These are phyloP conservation scores for Geosmithia morbida DNA, from an alignment of 2,329 filamentous ascomycete species.

Conservation along the genomic window DNA sequence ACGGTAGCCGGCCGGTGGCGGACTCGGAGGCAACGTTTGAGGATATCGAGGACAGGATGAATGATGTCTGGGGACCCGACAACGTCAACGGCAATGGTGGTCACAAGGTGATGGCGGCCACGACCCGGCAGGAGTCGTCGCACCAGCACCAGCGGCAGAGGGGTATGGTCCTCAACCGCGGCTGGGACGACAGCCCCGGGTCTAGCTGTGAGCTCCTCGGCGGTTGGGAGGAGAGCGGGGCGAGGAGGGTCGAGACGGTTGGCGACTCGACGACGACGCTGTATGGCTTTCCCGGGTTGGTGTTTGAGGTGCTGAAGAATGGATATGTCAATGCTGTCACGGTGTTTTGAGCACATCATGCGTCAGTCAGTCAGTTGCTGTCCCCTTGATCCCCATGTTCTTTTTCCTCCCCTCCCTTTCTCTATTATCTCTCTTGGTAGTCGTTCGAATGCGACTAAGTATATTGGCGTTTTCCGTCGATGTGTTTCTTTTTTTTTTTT, in stretches of 20 bases:
- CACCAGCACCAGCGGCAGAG: slow-evolving; percentile 31
- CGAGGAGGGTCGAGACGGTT: slow-evolving; percentile 36
- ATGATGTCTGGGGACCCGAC: slow-evolving; percentile 42
- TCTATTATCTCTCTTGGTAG: too few relatives aligned
- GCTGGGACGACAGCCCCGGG: slow-evolving; percentile 82
- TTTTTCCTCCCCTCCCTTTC: too few relatives aligned
- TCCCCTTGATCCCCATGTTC: too few relatives aligned
- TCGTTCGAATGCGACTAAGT: too few relatives aligned
- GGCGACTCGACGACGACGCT: slow-evolving; percentile 61
- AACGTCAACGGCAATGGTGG: background rate
- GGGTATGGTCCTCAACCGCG: slow-evolving; percentile 82
- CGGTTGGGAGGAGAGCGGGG: slow-evolving; percentile 66
- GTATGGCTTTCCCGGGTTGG: slow-evolving; percentile 83
- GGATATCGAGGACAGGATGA: slow-evolving; percentile 55
- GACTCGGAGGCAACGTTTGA: slow-evolving; percentile 67
- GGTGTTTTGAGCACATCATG: slow-evolving; percentile 58
- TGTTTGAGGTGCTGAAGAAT: slow-evolving; percentile 94
- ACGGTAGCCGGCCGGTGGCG: slow-evolving; percentile 24
- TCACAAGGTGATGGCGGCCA: slow-evolving; percentile 6
- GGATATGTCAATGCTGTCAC: slow-evolving; percentile 81
- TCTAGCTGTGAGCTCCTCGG: slow-evolving; percentile 78
- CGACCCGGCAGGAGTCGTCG: background rate
- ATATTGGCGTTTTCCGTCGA: too few relatives aligned
- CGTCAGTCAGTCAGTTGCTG: slow-evolving; percentile 12
- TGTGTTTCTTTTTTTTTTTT: too few relatives aligned